Base-by-base conservation (phyloP, 345 rosid genomes). In the Punica granatum region DNA sequence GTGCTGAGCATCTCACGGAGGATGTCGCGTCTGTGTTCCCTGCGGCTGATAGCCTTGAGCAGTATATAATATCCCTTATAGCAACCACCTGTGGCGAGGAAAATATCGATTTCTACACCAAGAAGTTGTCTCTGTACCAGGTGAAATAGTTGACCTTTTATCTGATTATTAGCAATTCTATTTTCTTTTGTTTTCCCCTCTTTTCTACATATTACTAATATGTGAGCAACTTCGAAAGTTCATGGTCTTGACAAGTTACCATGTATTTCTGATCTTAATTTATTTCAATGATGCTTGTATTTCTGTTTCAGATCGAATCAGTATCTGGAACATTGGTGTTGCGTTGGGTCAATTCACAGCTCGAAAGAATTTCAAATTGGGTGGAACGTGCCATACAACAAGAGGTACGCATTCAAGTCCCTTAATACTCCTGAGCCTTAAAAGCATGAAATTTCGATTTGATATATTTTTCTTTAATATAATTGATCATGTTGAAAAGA, bases 321-420 rank as follows among this genome's bases (percentile, higher is more conserved):
- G 72, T 84, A 74, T 91, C 99, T 77, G 99, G 99, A 71, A 91
- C 94, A 59, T 75, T 94, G 78, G 96, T 91, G 44, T 75, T 94
- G 88, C 83, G 97, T 70, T 94, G 99, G 99, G 78, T 94, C 73
- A 94, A 94, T 81, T 72, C 96, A 46, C 97, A 94, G 82, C 86
- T 94, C 28, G 96, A 84, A 72, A 80, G 95, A 82, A 84, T 94
- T 75, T 83, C 88, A 69, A 73, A 90, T 67, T 94, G 99, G 97
- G 95, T 91, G 77, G 96, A 94, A 72, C 90, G 99, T 65, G 86
- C 99, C 66, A 79, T 82, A 78, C 97, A 86, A 79, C 96, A 86
- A 75, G 99, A 94, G 99, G 99, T 88, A 77, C 67, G 13, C 32
- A 34, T 5, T 30, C 19, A 42, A 66, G 2, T 60, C 67, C 33